These are phyloP conservation scores for Rutstroemia sp. DNA, from an alignment of 2,329 filamentous ascomycete species.

Conservation along the genomic window DNA sequence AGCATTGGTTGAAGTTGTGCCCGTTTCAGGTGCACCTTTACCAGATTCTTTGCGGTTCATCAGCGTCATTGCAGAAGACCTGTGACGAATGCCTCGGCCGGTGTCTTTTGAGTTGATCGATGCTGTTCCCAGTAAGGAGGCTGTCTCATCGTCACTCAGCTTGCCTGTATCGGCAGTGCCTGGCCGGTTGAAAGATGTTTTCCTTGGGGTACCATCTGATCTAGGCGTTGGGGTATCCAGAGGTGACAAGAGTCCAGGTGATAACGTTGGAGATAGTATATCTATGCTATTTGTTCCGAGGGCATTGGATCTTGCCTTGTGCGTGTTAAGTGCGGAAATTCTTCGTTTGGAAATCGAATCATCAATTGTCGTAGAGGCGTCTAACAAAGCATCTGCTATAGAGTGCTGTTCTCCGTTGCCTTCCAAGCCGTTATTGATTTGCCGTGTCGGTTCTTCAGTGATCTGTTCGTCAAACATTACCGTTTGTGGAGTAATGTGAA, in stretches of 20 bases:
- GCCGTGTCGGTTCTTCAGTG: slow-evolving; percentile 35
- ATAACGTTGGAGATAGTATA: slow-evolving; percentile 18
- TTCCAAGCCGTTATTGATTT: slow-evolving; percentile 30
- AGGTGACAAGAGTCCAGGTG: slow-evolving; percentile 19
- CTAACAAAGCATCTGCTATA: slow-evolving; percentile 82
- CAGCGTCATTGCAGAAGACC: slow-evolving; percentile 54
- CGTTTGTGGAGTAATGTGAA: slow-evolving; percentile 77
- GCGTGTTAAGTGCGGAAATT: slow-evolving; percentile 43
- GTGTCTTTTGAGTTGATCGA: slow-evolving; percentile 25
- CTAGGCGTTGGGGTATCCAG: slow-evolving; percentile 13
- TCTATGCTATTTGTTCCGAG: slow-evolving; percentile 15
- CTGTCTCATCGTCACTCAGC: slow-evolving; percentile 27
- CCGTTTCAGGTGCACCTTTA: slow-evolving; percentile 58
- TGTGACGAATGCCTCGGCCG: slow-evolving; percentile 44
- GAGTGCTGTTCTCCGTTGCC: slow-evolving; percentile 48
- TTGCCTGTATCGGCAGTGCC: slow-evolving; percentile 13
- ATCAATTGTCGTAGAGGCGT: slow-evolving; percentile 85
- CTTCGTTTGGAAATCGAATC: slow-evolving; percentile 50
- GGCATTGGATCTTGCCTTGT: slow-evolving; percentile 37
- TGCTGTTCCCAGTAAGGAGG: slow-evolving; percentile 21
- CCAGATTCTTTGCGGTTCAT: slow-evolving; percentile 48
- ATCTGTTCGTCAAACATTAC: slow-evolving; percentile 81
- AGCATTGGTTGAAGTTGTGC: slow-evolving; percentile 55
- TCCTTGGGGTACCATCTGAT: slow-evolving; percentile 14
- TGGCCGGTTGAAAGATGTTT: slow-evolving; percentile 12